These are phyloP conservation scores for Moesziomyces globuligerus DNA, from an alignment of 1,284 basidiomycete genomes.

Conservation along the genomic window DNA sequence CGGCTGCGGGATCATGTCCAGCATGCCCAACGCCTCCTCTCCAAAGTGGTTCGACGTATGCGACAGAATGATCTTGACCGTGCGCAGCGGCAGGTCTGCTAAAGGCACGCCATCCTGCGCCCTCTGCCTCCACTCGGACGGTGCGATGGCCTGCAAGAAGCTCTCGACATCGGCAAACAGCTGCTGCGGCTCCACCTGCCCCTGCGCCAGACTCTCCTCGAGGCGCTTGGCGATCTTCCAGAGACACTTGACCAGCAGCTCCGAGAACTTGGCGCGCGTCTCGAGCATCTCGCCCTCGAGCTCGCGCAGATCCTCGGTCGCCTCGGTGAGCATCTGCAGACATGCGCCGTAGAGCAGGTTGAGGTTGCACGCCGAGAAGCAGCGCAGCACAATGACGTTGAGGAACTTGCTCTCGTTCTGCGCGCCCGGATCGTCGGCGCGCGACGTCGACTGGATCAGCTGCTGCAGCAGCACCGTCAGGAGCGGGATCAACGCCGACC, in stretches of 20 bases:
- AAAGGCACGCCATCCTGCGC: constrained; percentile 89
- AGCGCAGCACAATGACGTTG: constrained; percentile 94
- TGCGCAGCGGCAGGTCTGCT: constrained; percentile 95
- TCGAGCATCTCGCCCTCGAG: constrained; percentile 61
- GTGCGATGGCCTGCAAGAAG: constrained; percentile 90
- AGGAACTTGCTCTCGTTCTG: constrained; percentile 91
- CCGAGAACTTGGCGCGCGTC: constrained; percentile 81
- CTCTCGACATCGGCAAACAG: constrained; percentile 93
- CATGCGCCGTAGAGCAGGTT: constrained; percentile 90
- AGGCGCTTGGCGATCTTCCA: constrained; percentile 98
- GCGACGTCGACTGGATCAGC: constrained; percentile 77
- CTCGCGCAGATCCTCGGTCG: constrained; percentile 84
- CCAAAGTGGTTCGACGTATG: constrained; percentile 68
- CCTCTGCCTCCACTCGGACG: constrained; percentile 92
- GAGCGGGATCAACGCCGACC: constrained; percentile 54
- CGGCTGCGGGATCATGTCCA: constrained; percentile 59
- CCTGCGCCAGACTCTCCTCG: constrained; percentile 85
- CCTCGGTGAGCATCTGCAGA: constrained; percentile 84
- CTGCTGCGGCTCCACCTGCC: constrained; percentile 83
- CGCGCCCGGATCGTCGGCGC: constrained; percentile 60
- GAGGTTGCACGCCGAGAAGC: constrained; percentile 89
- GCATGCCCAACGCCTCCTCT: constrained; percentile 56
- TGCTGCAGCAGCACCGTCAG: constrained; percentile 87
- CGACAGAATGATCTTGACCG: constrained; percentile 76
- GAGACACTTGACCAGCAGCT: constrained; percentile 95